Percentiles rank a stretch among this genome's conserved stretches.
These are phyloP conservation scores for Cladosporium oxysporum DNA, from an alignment of 2,329 filamentous ascomycete species.

Conservation along the genomic window DNA sequence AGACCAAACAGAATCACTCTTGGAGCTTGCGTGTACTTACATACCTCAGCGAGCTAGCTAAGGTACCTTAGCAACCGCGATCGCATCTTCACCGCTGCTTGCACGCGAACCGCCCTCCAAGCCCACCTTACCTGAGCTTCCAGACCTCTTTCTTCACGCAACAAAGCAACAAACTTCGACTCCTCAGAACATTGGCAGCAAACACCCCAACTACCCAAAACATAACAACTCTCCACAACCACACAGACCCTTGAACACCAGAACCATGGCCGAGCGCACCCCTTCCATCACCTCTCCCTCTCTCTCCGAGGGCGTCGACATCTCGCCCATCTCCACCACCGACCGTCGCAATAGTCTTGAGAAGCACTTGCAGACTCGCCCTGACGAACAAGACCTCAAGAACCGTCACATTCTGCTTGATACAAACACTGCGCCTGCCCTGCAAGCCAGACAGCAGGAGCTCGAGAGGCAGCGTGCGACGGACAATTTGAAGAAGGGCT, in stretches of 20 bases:
- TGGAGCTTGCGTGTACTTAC: neutral
- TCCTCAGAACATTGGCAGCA: neutral
- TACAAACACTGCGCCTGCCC: conserved; percentile 66
- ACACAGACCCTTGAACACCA: neutral
- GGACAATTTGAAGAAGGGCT: conserved; percentile 64
- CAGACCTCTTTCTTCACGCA: neutral
- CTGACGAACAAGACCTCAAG: conserved; percentile 63
- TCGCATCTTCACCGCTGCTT: conserved; percentile 5
- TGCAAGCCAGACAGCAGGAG: conserved; percentile 63
- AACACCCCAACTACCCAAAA: neutral
- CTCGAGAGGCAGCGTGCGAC: conserved; percentile 65
- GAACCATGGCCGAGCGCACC: neutral
- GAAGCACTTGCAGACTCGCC: conserved; percentile 46
- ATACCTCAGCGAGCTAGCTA: conserved; percentile 9
- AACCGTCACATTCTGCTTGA: conserved; percentile 68
- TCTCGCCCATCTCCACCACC: conserved; percentile 24
- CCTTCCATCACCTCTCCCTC: conserved; percentile 6
- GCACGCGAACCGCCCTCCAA: neutral
- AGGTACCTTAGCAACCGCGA: conserved; percentile 2
- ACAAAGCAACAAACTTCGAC: neutral
- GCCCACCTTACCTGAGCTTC: neutral
- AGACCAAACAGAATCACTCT: neutral
- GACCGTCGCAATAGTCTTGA: conserved; percentile 32
- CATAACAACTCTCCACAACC: neutral
- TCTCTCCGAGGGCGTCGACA: conserved; percentile 21